phyloP scores from a whole-genome alignment of 148 eudicot genomes.

The Camellia granthamiana region DNA sequence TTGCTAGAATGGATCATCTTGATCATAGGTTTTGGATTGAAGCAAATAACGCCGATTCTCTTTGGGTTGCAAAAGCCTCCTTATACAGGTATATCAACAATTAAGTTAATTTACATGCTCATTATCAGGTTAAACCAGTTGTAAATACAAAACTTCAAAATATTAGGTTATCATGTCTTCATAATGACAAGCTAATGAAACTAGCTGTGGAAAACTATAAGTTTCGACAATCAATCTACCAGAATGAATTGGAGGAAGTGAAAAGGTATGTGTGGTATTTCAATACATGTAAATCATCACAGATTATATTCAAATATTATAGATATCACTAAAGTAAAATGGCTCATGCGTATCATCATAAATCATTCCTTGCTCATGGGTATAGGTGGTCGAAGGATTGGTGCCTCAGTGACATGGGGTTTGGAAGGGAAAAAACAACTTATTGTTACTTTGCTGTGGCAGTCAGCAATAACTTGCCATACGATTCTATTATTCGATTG shows the following conservation, averaged over 20 bases:
- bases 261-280: constrained; percentile 22
- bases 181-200: constrained; percentile 27
- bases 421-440: constrained; percentile 41
- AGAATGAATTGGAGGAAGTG: constrained; percentile 35
- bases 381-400: constrained; percentile 41
- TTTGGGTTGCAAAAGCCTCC: constrained; percentile 37
- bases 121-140: too few species aligned
- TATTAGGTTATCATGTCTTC: constrained; percentile 30
- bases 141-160: background rate
- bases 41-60: constrained; percentile 19
- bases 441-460: constrained; percentile 41
- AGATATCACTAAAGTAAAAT: too few species aligned
- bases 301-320: too few species aligned
- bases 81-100: constrained; percentile 21
- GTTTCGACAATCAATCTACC: constrained; percentile 27
- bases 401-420: constrained; percentile 40
- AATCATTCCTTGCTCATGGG: too few species aligned
- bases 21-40: constrained; percentile 49
- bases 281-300: too few species aligned
- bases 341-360: too few species aligned
- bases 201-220: constrained; percentile 36
- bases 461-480: constrained; percentile 21
- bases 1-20: constrained; percentile 44
- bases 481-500: constrained; percentile 26
- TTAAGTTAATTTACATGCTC: too few species aligned